These are phyloP conservation scores for Diaporthe eres DNA, from an alignment of 2,329 filamentous ascomycete genomes.

Conservation along the genomic window DNA sequence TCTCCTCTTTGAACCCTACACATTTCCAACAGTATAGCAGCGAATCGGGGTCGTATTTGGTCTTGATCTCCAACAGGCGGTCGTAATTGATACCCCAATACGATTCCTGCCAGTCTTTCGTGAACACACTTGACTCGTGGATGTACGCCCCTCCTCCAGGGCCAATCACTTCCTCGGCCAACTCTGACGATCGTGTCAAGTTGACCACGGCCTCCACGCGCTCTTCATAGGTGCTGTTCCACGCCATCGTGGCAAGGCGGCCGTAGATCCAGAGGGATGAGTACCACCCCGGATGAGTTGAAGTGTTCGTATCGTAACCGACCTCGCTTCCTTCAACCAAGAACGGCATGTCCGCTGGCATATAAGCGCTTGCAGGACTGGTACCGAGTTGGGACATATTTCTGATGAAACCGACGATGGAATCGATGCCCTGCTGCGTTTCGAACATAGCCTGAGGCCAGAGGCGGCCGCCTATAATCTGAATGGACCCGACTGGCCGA, in stretches of 20 bases:
- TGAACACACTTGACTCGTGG: constrained; percentile 25
- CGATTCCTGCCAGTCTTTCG: neutral
- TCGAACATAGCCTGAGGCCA: constrained; percentile 26
- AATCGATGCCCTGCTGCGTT: neutral
- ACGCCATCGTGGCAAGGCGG: neutral
- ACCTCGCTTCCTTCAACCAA: constrained; percentile 5
- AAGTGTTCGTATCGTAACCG: constrained; percentile 23
- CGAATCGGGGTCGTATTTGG: constrained; percentile 6
- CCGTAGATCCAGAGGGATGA: constrained; percentile 21
- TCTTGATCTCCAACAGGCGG: constrained; percentile 15
- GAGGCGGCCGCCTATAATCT: neutral
- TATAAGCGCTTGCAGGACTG: constrained; percentile 2
- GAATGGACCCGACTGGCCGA: constrained; percentile 5
- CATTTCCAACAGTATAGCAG: constrained; percentile 29
- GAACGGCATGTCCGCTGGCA: constrained; percentile 21
- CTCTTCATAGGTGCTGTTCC: constrained; percentile 28
- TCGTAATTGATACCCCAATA: constrained; percentile 11
- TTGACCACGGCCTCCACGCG: constrained; percentile 4
- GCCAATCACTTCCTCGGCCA: constrained; percentile 16
- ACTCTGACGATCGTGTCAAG: constrained; percentile 6
- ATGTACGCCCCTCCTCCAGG: constrained; percentile 18
- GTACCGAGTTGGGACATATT: neutral
- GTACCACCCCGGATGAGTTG: constrained; percentile 5
- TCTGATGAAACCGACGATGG: neutral
- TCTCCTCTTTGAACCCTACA: constrained; percentile 1